Evolutionary conservation across 116 monocot genomes (phyloP), one percentile per base, ranked within the genome.

Genomic region (Phalaenopsis hybrid): DNA sequence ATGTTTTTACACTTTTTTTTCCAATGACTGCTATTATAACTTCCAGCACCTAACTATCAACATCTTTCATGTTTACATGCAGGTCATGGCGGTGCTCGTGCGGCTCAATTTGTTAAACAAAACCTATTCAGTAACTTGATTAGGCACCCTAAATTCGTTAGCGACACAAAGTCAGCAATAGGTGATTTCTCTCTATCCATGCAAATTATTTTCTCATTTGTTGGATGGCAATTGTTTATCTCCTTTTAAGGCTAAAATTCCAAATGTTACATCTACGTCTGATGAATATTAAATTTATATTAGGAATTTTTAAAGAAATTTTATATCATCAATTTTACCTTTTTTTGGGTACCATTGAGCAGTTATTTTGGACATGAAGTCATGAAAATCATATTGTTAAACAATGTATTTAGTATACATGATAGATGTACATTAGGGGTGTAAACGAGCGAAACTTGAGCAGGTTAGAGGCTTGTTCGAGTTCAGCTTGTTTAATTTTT

Each of bases 61-160:
- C 45, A 76, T 50, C 25, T 49, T 21, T 76, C 37, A 75, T 75
- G 6, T 49, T 76, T 76, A 41, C 21, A 23, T 50, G 76, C 68
- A 97, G 98, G 98, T 79, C 98, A 98, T 87, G 98, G 98, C 37
- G 98, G 98, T 75, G 87, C 82, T 78, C 88, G 94, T 77, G 98
- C 94, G 78, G 98, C 98, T 58, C 94, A 98, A 57, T 94, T 90
- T 82, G 98, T 98, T 57, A 98, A 98, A 59, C 81, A 92, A 74
- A 88, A 98, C 61, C 98, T 98, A 16, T 98, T 94, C 84, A 98
- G 87, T 86, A 98, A 97, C 88, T 84, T 97, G 83, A 94, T 94
- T 80, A 94, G 73, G 5, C 94, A 97, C 58, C 97, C 97, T 63
- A 98, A 94, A 51, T 94, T 94, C 77, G 91, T 93, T 33, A 86